A percentile compares a stretch with the other conserved stretches of the same genome.
Evolutionary conservation across 2,329 filamentous ascomycete genomes (phyloP).

Genomic region (Alternaria sp.): DNA sequence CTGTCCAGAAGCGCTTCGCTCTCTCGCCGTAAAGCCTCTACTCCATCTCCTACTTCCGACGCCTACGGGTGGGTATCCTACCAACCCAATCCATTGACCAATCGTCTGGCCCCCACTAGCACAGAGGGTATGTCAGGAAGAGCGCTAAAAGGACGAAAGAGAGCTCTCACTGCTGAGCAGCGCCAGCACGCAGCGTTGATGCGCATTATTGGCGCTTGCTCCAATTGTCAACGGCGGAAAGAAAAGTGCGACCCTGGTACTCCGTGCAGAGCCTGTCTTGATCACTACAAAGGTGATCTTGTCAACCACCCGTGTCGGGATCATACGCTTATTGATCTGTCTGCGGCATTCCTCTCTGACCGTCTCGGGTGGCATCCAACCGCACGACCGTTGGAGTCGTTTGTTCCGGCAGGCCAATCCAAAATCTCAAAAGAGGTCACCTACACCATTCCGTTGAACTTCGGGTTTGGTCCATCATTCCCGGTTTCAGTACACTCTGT

Average conservation of each 20-base stretch:
- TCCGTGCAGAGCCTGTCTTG: slow-evolving; percentile 48
- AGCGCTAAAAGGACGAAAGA: slow-evolving; percentile 41
- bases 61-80: slow-evolving; percentile 46
- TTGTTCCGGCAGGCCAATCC: slow-evolving; percentile 25
- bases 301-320: slow-evolving; percentile 47
- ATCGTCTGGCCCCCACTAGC: slow-evolving; percentile 39
- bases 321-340: slow-evolving; percentile 36
- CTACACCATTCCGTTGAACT: slow-evolving; percentile 40
- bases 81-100: slow-evolving; percentile 38
- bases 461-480: slow-evolving; percentile 44
- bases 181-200: slow-evolving; percentile 46
- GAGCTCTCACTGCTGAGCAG: slow-evolving; percentile 40
- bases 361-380: slow-evolving; percentile 47
- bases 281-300: slow-evolving; percentile 47
- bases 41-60: slow-evolving; percentile 38
- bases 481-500: slow-evolving; percentile 35
- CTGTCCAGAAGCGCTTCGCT: slow-evolving; percentile 38
- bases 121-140: slow-evolving; percentile 34
- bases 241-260: slow-evolving; percentile 49
- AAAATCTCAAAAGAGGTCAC: slow-evolving; percentile 20
- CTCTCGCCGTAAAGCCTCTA: slow-evolving; percentile 27
- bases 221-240: slow-evolving; percentile 45
- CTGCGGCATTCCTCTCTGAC: slow-evolving; percentile 38
- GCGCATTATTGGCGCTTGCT: slow-evolving; percentile 44
- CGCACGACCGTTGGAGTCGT: slow-evolving; percentile 33